Base-by-base conservation (phyloP, 2,329 filamentous ascomycete genomes). In the Fusarium oligoseptatum region DNA sequence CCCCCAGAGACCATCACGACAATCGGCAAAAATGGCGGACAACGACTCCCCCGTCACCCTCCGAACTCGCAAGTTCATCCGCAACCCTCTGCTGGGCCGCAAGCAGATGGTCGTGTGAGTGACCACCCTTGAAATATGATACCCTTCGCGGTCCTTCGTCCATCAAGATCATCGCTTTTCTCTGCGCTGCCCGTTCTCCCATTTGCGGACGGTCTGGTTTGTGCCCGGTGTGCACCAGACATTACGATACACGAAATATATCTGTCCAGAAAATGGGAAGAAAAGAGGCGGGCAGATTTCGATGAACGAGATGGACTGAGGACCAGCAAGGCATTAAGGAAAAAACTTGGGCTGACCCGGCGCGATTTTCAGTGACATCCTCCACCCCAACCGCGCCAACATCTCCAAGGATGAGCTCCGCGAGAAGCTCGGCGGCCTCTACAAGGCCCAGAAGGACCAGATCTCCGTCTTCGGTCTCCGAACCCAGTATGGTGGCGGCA, bases 61-160 rank as follows among this genome's bases (percentile, higher is more conserved):
- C 89, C 92, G 97, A 90, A 99, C 97, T 88, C 96, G 97, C 94
- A 98, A 98, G 92, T 99, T 99, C 94, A 97, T 98, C 90, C 95
- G 95, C 91, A 99, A 99, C 93, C 94, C 97, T 87, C 95, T 99
- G 85, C 93, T 99, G 86, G 95, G 93, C 87, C 94, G 96, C 87
- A 98, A 97, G 92, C 96, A 98, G 93, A 98, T 98, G 95, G 96
- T 98, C 89, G 94, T 98, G 96, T 98, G 95, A 92, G 94, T 93
- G 81, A 80, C 77, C 76, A 80, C 77, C 76, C 71, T 75, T 73
- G 64, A 48, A 36, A 66, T 70, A 32, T 64, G 60, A 64, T 36
- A 52, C 63, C 67, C 61, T 60, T 55, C 24, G 50, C 58, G 55
- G 48, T 11, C 52, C 41, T 39, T 66, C 69, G 71, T 61, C 61